Evolutionary conservation across 75 land plant genomes (phyloP).

Genomic region (Picea sitchensis): DNA sequence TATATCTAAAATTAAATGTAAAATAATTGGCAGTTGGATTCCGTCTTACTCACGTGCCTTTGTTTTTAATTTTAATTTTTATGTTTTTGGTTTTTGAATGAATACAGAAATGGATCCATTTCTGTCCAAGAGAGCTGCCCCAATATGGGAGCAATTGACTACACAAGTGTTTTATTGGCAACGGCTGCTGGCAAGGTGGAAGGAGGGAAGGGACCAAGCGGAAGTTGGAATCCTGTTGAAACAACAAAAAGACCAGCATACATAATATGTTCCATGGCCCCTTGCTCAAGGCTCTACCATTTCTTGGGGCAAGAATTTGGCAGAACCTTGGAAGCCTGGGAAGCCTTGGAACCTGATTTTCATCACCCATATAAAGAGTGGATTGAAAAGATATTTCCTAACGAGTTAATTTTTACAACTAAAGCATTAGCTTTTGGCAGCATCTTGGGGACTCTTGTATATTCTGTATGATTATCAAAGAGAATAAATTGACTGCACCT

Average conservation of each 20-base stretch:
- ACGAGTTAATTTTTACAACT: conserved; percentile 41
- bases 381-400: conserved; percentile 74
- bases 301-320: conserved; percentile 66
- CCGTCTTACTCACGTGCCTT: no score
- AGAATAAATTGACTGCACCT: neutral
- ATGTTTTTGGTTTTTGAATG: no score
- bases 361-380: conserved; percentile 70
- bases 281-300: conserved; percentile 88
- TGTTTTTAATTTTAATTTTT: no score
- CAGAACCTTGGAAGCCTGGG: neutral
- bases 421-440: no score
- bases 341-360: conserved; percentile 17
- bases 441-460: no score
- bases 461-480: no score
- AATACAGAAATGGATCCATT: no score
- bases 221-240: conserved; percentile 60
- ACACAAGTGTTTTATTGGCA: conserved; percentile 68
- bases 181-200: conserved; percentile 65
- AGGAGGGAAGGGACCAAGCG: conserved; percentile 47
- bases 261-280: conserved; percentile 86
- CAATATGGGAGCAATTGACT: conserved; percentile 55
- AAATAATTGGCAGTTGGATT: no score
- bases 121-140: conserved; percentile 21
- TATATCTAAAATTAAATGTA: no score
- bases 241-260: conserved; percentile 65